Percentiles rank a stretch among this genome's conserved stretches.
These are phyloP conservation scores for Cucumis hystrix DNA, from an alignment of 306 rosid species.

Conservation along the genomic window DNA sequence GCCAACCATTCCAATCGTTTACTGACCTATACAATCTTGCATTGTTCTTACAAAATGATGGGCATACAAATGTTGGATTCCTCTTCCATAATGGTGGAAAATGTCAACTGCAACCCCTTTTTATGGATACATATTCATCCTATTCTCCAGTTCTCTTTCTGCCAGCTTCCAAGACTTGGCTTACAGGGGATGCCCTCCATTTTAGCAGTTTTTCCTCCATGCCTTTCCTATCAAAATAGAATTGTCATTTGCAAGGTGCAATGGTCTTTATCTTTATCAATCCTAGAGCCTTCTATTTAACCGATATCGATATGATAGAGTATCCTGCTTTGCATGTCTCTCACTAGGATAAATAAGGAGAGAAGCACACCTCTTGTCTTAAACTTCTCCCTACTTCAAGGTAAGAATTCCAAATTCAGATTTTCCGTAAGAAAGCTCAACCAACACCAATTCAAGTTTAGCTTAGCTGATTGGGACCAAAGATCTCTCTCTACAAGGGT, in stretches of 20 bases:
- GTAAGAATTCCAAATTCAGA: background rate
- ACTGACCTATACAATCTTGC: background rate
- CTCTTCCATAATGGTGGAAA: background rate
- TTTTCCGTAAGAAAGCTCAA: background rate
- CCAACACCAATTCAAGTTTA: background rate
- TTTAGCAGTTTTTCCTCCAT: background rate
- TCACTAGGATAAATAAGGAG: background rate
- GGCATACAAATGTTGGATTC: background rate
- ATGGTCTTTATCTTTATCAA: background rate
- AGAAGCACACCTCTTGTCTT: background rate
- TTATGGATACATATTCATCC: background rate
- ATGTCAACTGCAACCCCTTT: background rate
- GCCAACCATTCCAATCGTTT: background rate
- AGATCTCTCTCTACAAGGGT: background rate
- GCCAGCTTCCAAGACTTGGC: background rate
- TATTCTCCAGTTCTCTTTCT: background rate
- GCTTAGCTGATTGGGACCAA: background rate
- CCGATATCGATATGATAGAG: background rate
- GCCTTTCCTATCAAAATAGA: background rate
- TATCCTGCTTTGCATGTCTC: background rate
- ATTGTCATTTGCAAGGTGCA: background rate
- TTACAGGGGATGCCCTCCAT: background rate
- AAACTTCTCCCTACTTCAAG: background rate
- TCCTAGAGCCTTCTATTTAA: background rate
- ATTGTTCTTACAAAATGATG: background rate